A percentile compares a stretch with the other conserved stretches of the same genome.
phyloP scores from a whole-genome alignment of 768 basidiomycete species.

The Russula griseocarnosa region DNA sequence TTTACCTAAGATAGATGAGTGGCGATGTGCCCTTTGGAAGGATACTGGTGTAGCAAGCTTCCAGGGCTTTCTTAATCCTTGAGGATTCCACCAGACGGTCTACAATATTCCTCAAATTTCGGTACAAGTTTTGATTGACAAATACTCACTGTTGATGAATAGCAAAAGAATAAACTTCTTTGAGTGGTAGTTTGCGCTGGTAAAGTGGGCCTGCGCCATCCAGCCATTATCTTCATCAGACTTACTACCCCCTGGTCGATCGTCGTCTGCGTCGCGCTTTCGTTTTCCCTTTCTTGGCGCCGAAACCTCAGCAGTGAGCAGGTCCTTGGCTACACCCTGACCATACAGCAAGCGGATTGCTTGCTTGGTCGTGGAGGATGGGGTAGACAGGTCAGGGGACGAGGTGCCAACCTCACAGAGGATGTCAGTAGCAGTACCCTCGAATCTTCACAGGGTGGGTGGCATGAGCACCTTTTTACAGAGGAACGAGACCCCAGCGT shows the following conservation, averaged over 20 bases:
- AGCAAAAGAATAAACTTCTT: constrained; percentile 83
- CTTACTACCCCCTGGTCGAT: constrained; percentile 35
- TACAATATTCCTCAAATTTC: constrained; percentile 33
- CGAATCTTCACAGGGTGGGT: background rate
- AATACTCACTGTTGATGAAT: constrained; percentile 86
- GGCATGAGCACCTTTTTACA: constrained; percentile 75
- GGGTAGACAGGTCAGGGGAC: constrained; percentile 78
- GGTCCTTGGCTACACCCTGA: constrained; percentile 70
- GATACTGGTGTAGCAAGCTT: constrained; percentile 76
- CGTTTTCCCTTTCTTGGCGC: constrained; percentile 30
- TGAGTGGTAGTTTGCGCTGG: constrained; percentile 82
- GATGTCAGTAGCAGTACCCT: background rate
- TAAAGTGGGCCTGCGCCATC: constrained; percentile 71
- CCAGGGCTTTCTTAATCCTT: constrained; percentile 82
- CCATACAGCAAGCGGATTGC: constrained; percentile 83
- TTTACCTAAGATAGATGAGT: constrained; percentile 92
- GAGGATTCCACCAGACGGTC: constrained; percentile 90
- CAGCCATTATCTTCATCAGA: constrained; percentile 43
- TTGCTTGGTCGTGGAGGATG: constrained; percentile 60
- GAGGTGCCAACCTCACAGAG: constrained; percentile 58
- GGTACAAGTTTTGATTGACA: background rate
- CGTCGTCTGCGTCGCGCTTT: constrained; percentile 31
- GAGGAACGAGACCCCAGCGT: constrained; percentile 78
- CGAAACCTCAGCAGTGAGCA: constrained; percentile 43
- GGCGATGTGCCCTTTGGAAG: constrained; percentile 87